Conservation (phyloP, 306 rosid genomes). For the Cucumis melo region DNA sequence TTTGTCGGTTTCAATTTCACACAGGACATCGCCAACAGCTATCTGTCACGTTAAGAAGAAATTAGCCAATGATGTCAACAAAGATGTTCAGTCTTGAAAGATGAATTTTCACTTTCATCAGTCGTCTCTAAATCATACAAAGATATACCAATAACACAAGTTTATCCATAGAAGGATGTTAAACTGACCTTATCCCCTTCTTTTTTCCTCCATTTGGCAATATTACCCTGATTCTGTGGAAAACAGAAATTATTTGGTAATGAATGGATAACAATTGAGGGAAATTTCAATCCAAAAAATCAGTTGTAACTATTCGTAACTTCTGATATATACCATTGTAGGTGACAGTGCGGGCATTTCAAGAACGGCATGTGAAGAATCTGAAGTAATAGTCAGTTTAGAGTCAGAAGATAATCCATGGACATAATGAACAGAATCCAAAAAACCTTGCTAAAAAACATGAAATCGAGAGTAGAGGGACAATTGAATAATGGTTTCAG, state of each 20-base stretch:
- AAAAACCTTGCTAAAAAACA: not conserved
- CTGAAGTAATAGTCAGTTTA: conserved; percentile 26
- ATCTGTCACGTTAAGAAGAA: conserved; percentile 48
- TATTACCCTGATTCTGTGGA: conserved; percentile 76
- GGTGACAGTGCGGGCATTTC: conserved; percentile 96
- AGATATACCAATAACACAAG: conserved; percentile 17
- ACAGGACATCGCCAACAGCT: conserved; percentile 79
- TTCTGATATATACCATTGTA: conserved; percentile 55
- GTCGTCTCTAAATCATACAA: conserved; percentile 1
- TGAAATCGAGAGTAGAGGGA: not conserved
- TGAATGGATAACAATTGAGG: conserved; percentile 10
- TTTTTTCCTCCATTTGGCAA: conserved; percentile 80
- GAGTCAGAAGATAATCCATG: conserved; percentile 9
- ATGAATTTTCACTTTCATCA: not conserved
- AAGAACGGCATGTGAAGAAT: conserved; percentile 50
- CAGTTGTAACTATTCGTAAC: not conserved
- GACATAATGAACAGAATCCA: conserved; percentile 4
- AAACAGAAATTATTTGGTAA: conserved; percentile 17
- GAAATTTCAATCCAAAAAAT: not conserved
- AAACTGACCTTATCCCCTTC: conserved; percentile 91
- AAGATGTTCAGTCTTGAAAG: not conserved
- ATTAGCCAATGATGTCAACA: conserved; percentile 8
- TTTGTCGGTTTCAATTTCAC: conserved; percentile 97
- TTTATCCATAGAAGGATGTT: conserved; percentile 7
- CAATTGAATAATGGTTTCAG: not conserved